Base-by-base conservation (phyloP, 352 stramenopile genomes). In the Aphanomyces stellatus region DNA sequence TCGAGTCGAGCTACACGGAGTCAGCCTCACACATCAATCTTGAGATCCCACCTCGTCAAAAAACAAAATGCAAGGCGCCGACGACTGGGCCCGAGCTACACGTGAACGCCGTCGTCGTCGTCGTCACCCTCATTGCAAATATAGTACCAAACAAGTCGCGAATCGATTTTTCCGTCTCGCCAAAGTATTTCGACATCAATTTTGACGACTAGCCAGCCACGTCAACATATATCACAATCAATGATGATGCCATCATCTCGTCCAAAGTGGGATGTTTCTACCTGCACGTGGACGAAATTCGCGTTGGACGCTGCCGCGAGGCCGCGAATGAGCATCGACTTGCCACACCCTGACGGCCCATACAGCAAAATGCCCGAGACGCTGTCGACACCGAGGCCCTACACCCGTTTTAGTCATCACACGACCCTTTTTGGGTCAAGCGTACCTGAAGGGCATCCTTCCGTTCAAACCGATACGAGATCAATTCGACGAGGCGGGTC, bases 111-210 rank as follows among this genome's bases (percentile, higher is more conserved):
- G n/a, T n/a, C n/a, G n/a, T n/a, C n/a, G n/a, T n/a, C n/a, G n/a
- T n/a, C n/a, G n/a, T n/a, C n/a, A n/a, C n/a, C n/a, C n/a, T 19
- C 4, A 22, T 15, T 17, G 41, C 22, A 4, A 53, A 17, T 25
- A 17, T 5, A 35, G 25, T 76, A 90, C 82, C 85, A 65, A 95
- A 93, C 2, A 95, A 73, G 46, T 88, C 70, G 2, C 87, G 85
- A 33, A 95, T 85, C 6, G 80, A 75, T 51, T 88, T 82, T 66
- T 95, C 87, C 56, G 83, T 95, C 64, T 93, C 87, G 22, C 83
- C 83, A 69, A 95, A 93, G 69, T 90, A 95, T 64, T 93, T 93
- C 61, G 85, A 93, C 11, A 95, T 72, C 43, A 95, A 64, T 61
- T 91, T 82, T 1, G 85, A 90, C 13, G 83, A 90, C 85, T 93